A percentile compares a stretch with the other conserved stretches of the same genome.
phyloP scores from a whole-genome alignment of 2,329 filamentous ascomycete species.

The Colletotrichum liaoningense region DNA sequence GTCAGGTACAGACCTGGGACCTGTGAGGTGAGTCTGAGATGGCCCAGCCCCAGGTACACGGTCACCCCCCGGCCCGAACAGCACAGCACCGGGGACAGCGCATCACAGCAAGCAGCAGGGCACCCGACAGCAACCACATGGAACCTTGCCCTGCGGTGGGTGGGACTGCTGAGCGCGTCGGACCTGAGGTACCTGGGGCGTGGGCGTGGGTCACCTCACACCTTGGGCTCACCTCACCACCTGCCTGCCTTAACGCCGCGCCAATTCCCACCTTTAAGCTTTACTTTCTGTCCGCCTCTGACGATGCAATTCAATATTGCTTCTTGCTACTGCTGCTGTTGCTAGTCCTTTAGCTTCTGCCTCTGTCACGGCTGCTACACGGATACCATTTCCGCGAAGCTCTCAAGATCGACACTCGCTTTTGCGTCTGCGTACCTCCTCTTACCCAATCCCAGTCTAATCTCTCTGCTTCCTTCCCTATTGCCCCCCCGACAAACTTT shows the following conservation, averaged over 20 bases:
- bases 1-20: not conserved
- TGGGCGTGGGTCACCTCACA: not conserved
- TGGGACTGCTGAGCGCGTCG: not conserved
- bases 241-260: slow-evolving; percentile 1
- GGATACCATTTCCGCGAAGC: not conserved
- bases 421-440: not conserved
- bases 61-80: slow-evolving; percentile 13
- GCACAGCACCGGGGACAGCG: not conserved
- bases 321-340: not conserved
- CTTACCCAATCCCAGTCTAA: not conserved
- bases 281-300: slow-evolving; percentile 13
- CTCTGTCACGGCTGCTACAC: not conserved
- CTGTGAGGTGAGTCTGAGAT: not conserved
- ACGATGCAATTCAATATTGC: slow-evolving; percentile 27
- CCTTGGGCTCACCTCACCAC: not conserved
- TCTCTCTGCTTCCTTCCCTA: not conserved
- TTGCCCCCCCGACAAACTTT: not conserved
- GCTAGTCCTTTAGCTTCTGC: not conserved
- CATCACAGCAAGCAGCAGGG: not conserved
- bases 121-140: not conserved
- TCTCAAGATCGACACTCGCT: not conserved
- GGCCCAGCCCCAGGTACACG: slow-evolving; percentile 25
- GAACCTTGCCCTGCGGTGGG: too few relatives aligned
- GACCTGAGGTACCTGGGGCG: not conserved
- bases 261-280: slow-evolving; percentile 12